Evolutionary conservation across 208 protist species (phyloP).

Genomic region (Wallacemonas sp.): DNA sequence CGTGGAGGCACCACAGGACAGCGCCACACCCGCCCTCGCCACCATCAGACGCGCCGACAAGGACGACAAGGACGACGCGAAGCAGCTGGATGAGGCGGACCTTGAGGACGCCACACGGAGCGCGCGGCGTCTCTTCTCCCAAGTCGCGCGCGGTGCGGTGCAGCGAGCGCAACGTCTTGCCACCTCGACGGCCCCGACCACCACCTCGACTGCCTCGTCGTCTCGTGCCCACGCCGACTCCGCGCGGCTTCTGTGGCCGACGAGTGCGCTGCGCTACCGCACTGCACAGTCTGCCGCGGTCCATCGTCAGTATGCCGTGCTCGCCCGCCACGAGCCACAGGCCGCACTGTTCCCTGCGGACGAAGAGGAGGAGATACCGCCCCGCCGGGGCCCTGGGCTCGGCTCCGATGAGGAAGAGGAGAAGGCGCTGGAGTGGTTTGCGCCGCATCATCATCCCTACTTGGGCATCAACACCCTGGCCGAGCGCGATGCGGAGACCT

Average conservation of each 20-base stretch:
- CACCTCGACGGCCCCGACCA: neutral
- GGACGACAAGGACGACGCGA: too few species aligned
- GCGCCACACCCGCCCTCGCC: too few species aligned
- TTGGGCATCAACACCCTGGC: neutral
- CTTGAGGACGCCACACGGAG: neutral
- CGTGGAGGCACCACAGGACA: too few species aligned
- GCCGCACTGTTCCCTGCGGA: neutral
- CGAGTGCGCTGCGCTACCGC: neutral
- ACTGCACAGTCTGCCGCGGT: neutral
- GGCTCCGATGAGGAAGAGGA: too few species aligned
- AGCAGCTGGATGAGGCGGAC: neutral
- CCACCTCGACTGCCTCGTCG: neutral
- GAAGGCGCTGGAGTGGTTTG: neutral
- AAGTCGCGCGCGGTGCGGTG: neutral
- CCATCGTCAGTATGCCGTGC: neutral
- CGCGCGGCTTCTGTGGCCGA: neutral
- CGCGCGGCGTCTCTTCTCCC: neutral
- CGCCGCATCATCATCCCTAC: neutral
- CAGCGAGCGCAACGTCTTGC: neutral
- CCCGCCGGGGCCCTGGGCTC: too few species aligned
- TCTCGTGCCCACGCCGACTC: neutral
- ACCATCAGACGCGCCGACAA: too few species aligned
- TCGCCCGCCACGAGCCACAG: constrained; percentile 8
- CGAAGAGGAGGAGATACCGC: neutral
- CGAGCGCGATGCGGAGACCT: too few species aligned